Conservation (phyloP, 1,284 basidiomycete genomes). For the Heterobasidion irregulare region DNA sequence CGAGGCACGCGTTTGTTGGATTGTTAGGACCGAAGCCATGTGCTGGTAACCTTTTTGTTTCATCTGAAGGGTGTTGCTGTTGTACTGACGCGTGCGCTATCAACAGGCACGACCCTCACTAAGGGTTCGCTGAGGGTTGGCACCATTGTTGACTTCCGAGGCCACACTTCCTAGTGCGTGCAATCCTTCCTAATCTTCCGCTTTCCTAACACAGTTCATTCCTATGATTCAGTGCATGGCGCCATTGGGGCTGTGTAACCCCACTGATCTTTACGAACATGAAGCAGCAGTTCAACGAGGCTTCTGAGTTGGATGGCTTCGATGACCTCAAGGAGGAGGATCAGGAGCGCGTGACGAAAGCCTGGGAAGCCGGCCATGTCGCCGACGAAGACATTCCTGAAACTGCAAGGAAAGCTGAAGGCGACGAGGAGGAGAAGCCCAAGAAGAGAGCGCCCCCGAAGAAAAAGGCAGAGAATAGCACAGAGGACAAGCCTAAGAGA, state of each 20-base stretch:
- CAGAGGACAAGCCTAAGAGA: conserved; percentile 28
- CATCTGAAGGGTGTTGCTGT: conserved; percentile 10
- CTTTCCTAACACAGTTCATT: not conserved
- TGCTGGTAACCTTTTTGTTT: conserved; percentile 29
- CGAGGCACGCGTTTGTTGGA: conserved; percentile 18
- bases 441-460: conserved; percentile 22
- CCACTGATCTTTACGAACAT: conserved; percentile 64
- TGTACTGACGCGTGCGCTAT: conserved; percentile 9
- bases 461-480: conserved; percentile 23
- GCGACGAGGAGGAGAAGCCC: conserved; percentile 24
- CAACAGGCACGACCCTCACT: conserved; percentile 55
- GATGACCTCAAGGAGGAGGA: conserved; percentile 60
- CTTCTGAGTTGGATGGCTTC: conserved; percentile 66
- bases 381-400: conserved; percentile 75
- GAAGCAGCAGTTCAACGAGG: conserved; percentile 50
- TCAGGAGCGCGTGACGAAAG: conserved; percentile 55
- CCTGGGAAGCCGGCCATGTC: conserved; percentile 68
- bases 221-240: conserved; percentile 47
- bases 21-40: conserved; percentile 74
- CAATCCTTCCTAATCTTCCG: not conserved
- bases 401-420: conserved; percentile 50
- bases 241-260: conserved; percentile 81
- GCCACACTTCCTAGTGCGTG: conserved; percentile 64
- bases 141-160: conserved; percentile 68
- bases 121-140: conserved; percentile 76